A percentile compares a stretch with the other conserved stretches of the same genome.
These are phyloP conservation scores for Simplicillium aogashimaense DNA, from an alignment of 2,329 filamentous ascomycete species.

Conservation along the genomic window DNA sequence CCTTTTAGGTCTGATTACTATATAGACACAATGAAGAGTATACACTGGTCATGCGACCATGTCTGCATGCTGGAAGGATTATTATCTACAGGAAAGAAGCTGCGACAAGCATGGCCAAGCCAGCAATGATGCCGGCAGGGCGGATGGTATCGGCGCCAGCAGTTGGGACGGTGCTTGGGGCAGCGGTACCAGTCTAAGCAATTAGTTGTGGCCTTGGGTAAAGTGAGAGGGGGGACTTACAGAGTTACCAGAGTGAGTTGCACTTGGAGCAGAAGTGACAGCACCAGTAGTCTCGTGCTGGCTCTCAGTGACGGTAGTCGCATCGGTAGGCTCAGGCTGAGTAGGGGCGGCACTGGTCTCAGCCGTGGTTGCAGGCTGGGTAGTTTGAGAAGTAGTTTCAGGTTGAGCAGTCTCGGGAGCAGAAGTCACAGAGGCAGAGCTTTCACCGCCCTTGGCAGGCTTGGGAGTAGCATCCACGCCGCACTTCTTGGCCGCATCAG, in stretches of 20 bases:
- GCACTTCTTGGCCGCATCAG: constrained; percentile 24
- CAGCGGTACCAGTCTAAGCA: constrained; percentile 2
- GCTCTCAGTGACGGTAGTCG: neutral
- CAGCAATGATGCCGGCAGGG: constrained; percentile 3
- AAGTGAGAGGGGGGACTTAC: constrained; percentile 4
- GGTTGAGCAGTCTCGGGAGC: neutral
- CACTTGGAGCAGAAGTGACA: constrained; percentile 3
- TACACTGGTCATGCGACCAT: too few species aligned
- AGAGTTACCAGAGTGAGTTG: constrained; percentile 1
- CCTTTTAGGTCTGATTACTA: too few species aligned
- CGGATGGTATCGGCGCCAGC: constrained; percentile 3
- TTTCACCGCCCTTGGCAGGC: constrained; percentile 4
- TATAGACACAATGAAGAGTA: too few species aligned
- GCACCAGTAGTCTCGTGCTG: neutral
- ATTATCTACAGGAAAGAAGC: constrained; percentile 6
- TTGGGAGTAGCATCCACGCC: constrained; percentile 17
- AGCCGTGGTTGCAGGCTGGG: neutral
- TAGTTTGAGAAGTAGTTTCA: neutral
- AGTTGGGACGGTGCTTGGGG: constrained; percentile 1
- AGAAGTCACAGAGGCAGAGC: neutral
- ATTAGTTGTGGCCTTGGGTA: neutral
- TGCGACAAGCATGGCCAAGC: constrained; percentile 7
- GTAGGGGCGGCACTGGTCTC: constrained; percentile 3
- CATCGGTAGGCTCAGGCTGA: constrained; percentile 3
- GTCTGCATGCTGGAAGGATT: too few species aligned